Evolutionary conservation across 176 grass and related monocot species (phyloP).

Genomic region (Urochloa ruziziensis): DNA sequence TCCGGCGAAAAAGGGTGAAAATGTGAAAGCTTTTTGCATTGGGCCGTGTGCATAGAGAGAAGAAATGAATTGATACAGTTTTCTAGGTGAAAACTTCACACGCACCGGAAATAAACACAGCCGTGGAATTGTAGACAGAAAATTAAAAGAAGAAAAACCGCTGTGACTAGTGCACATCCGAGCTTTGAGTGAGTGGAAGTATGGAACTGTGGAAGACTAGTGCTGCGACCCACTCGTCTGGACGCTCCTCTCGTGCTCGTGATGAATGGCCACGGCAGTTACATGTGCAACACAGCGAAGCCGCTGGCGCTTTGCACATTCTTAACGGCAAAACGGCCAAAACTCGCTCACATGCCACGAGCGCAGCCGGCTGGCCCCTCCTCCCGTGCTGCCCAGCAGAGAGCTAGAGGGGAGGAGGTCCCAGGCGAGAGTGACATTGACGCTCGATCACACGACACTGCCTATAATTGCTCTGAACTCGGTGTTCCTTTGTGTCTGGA

Average conservation of each 20-base stretch:
- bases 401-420: background rate
- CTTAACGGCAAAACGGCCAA: constrained; percentile 9
- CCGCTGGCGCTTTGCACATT: constrained; percentile 1
- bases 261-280: background rate
- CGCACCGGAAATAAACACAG: too few relatives aligned
- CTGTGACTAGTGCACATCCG: too few relatives aligned
- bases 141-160: too few relatives aligned
- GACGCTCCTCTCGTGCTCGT: background rate
- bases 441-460: background rate
- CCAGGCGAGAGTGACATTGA: background rate
- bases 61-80: too few relatives aligned
- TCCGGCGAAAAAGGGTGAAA: too few relatives aligned
- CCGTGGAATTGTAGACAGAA: too few relatives aligned
- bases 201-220: too few relatives aligned
- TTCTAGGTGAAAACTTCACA: too few relatives aligned
- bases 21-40: too few relatives aligned
- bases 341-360: constrained; percentile 20
- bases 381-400: background rate
- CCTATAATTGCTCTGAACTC: constrained; percentile 5
- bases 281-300: constrained; percentile 24
- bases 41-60: too few relatives aligned
- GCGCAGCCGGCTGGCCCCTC: background rate
- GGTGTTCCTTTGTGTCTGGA: constrained; percentile 8
- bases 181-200: too few relatives aligned
- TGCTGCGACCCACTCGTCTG: too few relatives aligned